Evolutionary conservation across 768 basidiomycete species (phyloP), one percentile per base, ranked within the genome.

Genomic region (Lyophyllum semitale): DNA sequence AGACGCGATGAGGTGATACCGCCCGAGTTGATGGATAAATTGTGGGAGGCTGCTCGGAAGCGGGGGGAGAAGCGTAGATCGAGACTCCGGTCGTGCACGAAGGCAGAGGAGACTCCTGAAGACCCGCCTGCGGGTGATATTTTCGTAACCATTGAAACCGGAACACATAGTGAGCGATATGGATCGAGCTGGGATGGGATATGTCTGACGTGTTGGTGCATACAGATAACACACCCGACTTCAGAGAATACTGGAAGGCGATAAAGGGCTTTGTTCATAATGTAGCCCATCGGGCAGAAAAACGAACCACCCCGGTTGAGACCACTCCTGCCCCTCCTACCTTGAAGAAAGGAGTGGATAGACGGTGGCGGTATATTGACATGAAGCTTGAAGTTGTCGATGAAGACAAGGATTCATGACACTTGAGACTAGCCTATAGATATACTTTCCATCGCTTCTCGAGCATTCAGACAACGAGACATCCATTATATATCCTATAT

Each of bases 1-100:
- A 29, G 60, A 12, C 48, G 49, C 8, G 89, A 93, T 62, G 78
- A 82, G 55, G 77, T 91, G 1, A 82, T 93, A 2, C 86, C 85
- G 11, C 71, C 74, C 3, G 67, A 70, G 45, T 84, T 90, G 58
- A 91, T 91, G 88, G 71, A 71, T 38, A 79, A 73, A 17, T 71
- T 85, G 3, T 86, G 84, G 81, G 74, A 79, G 58, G 71, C 83
- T 52, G 69, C 82, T 9, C 65, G 70, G 33, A 68, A 68, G 5
- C 71, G 76, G 41, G 78, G 78, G 12, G 41, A 56, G 22, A 22
- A 59, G 60, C 53, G 45, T 9, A 47, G 50, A 44, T 1, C 6
- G 43, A 4, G 12, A 11, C 35, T 3, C n/a, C 13, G 35, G 35
- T 13, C 13, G 13, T 37, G 35, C 35, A n/a, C n/a, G 9, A 13